Base-by-base conservation (phyloP, 495 filamentous ascomycete genomes). In the Trichoderma reesei region DNA sequence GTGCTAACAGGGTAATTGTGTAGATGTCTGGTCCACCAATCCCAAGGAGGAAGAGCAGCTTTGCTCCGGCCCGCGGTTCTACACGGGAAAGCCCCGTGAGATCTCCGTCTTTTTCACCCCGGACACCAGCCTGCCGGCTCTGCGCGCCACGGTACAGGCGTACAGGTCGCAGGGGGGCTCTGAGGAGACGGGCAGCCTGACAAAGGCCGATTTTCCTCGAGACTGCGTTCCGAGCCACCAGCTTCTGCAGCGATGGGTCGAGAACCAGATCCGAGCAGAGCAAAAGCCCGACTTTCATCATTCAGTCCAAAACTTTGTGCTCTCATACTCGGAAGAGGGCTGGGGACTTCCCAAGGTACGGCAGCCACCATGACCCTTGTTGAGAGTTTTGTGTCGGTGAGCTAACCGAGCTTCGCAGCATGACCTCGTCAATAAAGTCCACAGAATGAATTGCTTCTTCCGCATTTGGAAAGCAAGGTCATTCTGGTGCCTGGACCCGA, bases 391-490 rank as follows among this genome's bases (percentile, higher is more conserved):
- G 37, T 18, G 14, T 34, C 9, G 51, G 63, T 60, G 33, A 68
- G 64, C 72, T 74, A 42, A 74, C 69, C 41, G 26, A 36, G 38
- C 8, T 14, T n/a, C 36, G 59, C 61, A 74, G 72, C 60, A 67
- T 60, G 42, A 65, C n/a, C 68, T 74, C 5, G 70, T 74, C 41
- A 66, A 65, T 11, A 67, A 70, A 62, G 71, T 73, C 33, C 69
- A 69, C 54, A 61, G 66, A n/a, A 67, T 74, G 67, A 71, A 66
- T 37, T 74, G 72, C 60, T 66, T 73, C 60, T 74, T 72, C 65
- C 68, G 63, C 60, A 71, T 74, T 44, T 73, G 70, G 72, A 67
- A 74, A 16, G 37, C 54, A 6, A n/a, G 8, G 11, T 65, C 54
- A 9, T 65, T 44, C 38, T 13, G 51, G 31, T 46, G 63, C 37